phyloP scores from a whole-genome alignment of 257 asterid species.

The Solanum okadae region DNA sequence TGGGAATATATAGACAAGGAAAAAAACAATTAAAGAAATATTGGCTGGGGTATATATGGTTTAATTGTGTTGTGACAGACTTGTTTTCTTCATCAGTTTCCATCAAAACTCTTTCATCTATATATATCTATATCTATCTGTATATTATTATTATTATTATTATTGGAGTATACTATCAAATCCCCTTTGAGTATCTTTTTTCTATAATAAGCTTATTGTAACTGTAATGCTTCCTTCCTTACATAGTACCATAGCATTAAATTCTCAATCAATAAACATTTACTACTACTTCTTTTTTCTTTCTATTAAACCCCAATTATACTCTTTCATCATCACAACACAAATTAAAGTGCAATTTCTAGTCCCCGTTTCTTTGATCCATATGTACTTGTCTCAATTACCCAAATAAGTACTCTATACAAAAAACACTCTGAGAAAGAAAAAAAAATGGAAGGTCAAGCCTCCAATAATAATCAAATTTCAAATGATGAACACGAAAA shows the following conservation, averaged over 20 bases:
- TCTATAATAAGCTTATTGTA: constrained; percentile 32
- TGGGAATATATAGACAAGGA: constrained; percentile 10
- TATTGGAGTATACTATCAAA: not conserved
- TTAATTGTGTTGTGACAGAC: not conserved
- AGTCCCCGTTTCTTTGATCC: constrained; percentile 6
- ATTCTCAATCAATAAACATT: constrained; percentile 26
- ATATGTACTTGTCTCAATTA: constrained; percentile 7
- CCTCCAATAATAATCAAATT: not conserved
- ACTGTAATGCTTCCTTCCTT: constrained; percentile 39
- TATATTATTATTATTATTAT: too few species aligned
- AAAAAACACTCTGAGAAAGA: not conserved
- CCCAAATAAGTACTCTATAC: not conserved
- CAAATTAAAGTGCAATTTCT: not conserved
- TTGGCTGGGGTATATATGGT: constrained; percentile 14
- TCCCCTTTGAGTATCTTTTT: not conserved
- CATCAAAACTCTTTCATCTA: constrained; percentile 4
- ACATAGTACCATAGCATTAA: constrained; percentile 44
- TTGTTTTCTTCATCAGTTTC: constrained; percentile 14
- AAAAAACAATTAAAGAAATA: constrained; percentile 4
- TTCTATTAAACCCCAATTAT: constrained; percentile 17
- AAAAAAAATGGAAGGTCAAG: not conserved
- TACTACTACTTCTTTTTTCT: constrained; percentile 10
- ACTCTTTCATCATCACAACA: constrained; percentile 1
- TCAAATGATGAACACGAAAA: not conserved
- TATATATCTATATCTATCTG: too few species aligned